These are phyloP conservation scores for Pseudogymnoascus sp. DNA, from an alignment of 2,329 filamentous ascomycete genomes.

Conservation along the genomic window DNA sequence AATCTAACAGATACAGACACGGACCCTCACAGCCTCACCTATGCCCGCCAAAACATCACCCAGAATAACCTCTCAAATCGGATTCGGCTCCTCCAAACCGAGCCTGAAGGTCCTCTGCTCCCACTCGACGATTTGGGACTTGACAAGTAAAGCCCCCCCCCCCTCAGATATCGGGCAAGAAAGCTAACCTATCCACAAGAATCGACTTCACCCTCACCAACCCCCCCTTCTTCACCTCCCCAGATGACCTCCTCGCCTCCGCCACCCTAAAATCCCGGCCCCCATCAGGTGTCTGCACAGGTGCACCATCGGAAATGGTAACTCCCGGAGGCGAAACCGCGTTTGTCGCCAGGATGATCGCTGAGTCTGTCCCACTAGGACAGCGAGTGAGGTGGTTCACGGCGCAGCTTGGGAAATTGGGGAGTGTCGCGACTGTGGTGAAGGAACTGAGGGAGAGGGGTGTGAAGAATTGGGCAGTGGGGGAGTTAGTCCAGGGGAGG, in stretches of 20 bases:
- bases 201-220: slow-evolving; percentile 90
- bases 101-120: slow-evolving; percentile 47
- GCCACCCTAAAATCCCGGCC: slow-evolving; percentile 57
- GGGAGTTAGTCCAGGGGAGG: slow-evolving; percentile 69
- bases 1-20: slow-evolving; percentile 47
- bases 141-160: slow-evolving; percentile 25
- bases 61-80: slow-evolving; percentile 55
- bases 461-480: slow-evolving; percentile 73
- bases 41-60: slow-evolving; percentile 57
- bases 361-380: slow-evolving; percentile 54
- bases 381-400: slow-evolving; percentile 76
- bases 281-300: slow-evolving; percentile 67
- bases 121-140: slow-evolving; percentile 43
- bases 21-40: slow-evolving; percentile 58
- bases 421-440: slow-evolving; percentile 56
- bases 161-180: background rate
- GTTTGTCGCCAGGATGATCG: slow-evolving; percentile 63
- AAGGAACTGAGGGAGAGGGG: slow-evolving; percentile 47
- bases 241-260: slow-evolving; percentile 56
- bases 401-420: slow-evolving; percentile 77
- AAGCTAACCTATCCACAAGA: slow-evolving; percentile 25
- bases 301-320: slow-evolving; percentile 78
- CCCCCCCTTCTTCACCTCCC: slow-evolving; percentile 83
- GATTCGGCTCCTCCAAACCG: slow-evolving; percentile 54
- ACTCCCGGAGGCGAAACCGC: slow-evolving; percentile 65